Conservation (phyloP, 1,139 yeast species). For the Geotrichum australiense region DNA sequence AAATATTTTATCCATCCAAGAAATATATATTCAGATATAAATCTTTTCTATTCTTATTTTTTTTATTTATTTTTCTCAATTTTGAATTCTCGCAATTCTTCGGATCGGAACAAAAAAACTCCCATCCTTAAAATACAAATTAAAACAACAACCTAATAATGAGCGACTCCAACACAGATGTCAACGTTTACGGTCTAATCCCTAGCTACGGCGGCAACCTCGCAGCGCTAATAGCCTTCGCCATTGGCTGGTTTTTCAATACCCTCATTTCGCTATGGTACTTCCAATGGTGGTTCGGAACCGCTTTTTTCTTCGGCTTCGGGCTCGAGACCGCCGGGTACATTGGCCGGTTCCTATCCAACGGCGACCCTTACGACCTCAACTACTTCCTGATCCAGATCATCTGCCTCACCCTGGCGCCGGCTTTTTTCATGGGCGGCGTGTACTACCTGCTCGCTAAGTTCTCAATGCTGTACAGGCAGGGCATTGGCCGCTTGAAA, state of each 20-base stretch:
- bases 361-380: conserved; percentile 36
- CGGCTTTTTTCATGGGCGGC: conserved; percentile 88
- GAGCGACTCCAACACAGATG: too few relatives aligned
- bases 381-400: conserved; percentile 57
- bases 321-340: conserved; percentile 68
- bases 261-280: conserved; percentile 39
- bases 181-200: conserved; percentile 39
- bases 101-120: too few relatives aligned
- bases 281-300: conserved; percentile 69
- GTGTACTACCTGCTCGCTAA: conserved; percentile 73
- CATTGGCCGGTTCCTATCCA: conserved; percentile 50
- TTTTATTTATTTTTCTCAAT: too few relatives aligned
- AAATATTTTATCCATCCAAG: too few relatives aligned
- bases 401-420: conserved; percentile 68
- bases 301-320: conserved; percentile 53
- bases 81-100: too few relatives aligned
- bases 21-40: too few relatives aligned
- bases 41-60: too few relatives aligned
- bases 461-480: conserved; percentile 62
- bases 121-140: too few relatives aligned
- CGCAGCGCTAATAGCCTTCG: conserved; percentile 46
- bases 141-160: too few relatives aligned
- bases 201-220: conserved; percentile 44
- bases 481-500: conserved; percentile 50
- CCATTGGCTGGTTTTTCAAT: conserved; percentile 40